phyloP scores from a whole-genome alignment of 1,284 basidiomycete species.

The Apiotrichum veenhuisii region DNA sequence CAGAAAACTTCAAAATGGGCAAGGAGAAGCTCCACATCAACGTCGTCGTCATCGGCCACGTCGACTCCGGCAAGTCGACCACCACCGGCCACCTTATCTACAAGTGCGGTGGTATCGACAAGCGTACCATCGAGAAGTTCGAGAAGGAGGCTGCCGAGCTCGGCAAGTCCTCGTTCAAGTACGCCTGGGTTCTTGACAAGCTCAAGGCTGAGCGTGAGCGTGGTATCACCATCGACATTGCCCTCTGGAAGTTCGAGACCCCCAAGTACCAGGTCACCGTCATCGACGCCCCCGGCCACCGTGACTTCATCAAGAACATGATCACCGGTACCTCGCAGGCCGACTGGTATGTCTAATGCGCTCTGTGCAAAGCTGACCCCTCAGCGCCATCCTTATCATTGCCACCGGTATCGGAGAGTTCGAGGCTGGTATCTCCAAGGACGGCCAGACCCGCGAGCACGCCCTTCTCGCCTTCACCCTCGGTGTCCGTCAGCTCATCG shows the following conservation, averaged over 20 bases:
- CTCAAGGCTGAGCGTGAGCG: slow-evolving; percentile 97
- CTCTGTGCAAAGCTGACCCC: no score
- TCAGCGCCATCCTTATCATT: slow-evolving; percentile 91
- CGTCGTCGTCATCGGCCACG: slow-evolving; percentile 65
- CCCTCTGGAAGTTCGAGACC: slow-evolving; percentile 96
- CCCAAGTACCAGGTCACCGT: slow-evolving; percentile 82
- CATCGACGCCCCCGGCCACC: slow-evolving; percentile 93
- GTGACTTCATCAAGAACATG: slow-evolving; percentile 99
- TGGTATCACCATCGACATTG: slow-evolving; percentile 99
- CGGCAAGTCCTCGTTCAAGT: slow-evolving; percentile 97
- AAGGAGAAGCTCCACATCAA: slow-evolving; percentile 39
- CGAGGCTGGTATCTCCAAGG: slow-evolving; percentile 99
- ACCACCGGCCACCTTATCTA: slow-evolving; percentile 99
- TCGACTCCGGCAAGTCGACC: slow-evolving; percentile 77
- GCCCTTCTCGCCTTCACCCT: slow-evolving; percentile 99
- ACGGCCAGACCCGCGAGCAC: slow-evolving; percentile 99
- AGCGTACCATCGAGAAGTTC: slow-evolving; percentile 99
- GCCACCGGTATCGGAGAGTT: slow-evolving; percentile 99
- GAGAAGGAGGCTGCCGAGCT: slow-evolving; percentile 99
- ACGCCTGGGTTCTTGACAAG: slow-evolving; percentile 99
- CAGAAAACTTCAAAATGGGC: slow-evolving; percentile 29
- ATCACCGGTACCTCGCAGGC: slow-evolving; percentile 99
- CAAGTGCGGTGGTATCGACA: slow-evolving; percentile 99
- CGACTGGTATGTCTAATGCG: slow-evolving; percentile 60
- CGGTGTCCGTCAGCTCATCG: slow-evolving; percentile 99